phyloP scores from a whole-genome alignment of 1,139 yeast genomes.

The Yamadazyma jaroonii region DNA sequence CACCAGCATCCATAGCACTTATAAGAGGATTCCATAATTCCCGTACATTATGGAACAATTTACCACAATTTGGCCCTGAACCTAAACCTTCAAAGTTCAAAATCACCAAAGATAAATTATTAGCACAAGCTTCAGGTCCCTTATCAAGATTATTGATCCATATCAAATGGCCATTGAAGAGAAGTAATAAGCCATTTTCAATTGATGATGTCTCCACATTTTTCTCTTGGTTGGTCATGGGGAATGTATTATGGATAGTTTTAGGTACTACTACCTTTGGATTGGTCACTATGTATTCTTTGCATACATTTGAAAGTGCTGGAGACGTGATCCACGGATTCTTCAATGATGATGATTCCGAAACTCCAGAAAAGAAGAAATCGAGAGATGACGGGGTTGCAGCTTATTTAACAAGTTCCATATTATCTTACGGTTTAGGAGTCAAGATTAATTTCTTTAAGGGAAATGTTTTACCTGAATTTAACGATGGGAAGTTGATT shows the following conservation, averaged over 20 bases:
- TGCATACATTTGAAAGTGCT: slow-evolving; percentile 39
- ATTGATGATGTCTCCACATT: slow-evolving; percentile 55
- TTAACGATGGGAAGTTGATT: slow-evolving; percentile 59
- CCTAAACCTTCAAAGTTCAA: slow-evolving; percentile 4
- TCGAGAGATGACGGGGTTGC: slow-evolving; percentile 25
- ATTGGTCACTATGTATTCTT: slow-evolving; percentile 47
- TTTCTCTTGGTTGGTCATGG: slow-evolving; percentile 55
- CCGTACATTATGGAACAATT: neutral
- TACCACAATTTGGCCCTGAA: slow-evolving; percentile 2
- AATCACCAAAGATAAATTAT: slow-evolving; percentile 35
- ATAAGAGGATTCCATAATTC: slow-evolving; percentile 2
- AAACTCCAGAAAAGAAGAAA: slow-evolving; percentile 8
- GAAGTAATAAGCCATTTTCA: slow-evolving; percentile 50
- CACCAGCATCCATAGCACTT: neutral
- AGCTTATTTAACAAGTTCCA: slow-evolving; percentile 33
- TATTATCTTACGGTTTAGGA: slow-evolving; percentile 41
- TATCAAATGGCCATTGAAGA: slow-evolving; percentile 56
- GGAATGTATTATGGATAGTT: slow-evolving; percentile 56
- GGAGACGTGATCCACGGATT: slow-evolving; percentile 18
- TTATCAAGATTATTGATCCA: slow-evolving; percentile 47
- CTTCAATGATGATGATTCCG: slow-evolving; percentile 12
- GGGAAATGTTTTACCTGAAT: slow-evolving; percentile 41
- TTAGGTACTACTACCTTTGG: slow-evolving; percentile 67
- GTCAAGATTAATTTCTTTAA: slow-evolving; percentile 33
- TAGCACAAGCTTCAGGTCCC: slow-evolving; percentile 42